Evolutionary conservation across 2,329 filamentous ascomycete species (phyloP), one percentile per base, ranked within the genome.

Genomic region (Pseudogymnoascus sp.): DNA sequence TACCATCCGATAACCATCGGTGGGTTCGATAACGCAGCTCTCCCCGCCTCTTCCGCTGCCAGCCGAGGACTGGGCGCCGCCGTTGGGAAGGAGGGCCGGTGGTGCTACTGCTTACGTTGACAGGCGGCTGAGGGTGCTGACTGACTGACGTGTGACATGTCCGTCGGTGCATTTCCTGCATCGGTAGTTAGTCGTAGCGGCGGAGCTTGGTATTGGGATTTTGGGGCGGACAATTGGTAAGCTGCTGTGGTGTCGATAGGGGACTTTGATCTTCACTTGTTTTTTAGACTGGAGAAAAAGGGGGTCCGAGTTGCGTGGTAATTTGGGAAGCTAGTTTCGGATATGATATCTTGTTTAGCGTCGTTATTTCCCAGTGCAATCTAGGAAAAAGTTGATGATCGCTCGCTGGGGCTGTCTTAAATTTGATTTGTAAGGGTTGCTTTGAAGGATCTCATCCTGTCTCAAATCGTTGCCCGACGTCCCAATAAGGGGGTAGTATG

Each of bases 281-380:
- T 53, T 16, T 31, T 31, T 31, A 53, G 43, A 53, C 31, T 53
- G 25, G 46, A 53, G 25, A 53, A 46, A 53, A 53, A 31, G 25
- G 23, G 40, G 46, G 46, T 53, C 46, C 46, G 43, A 28, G 46
- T 53, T 53, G 23, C 23, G 14, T 4, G 23, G 3, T 31, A 31
- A 31, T 49, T 28, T 49, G n/a, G 46, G 8, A 8, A 31, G n/a
- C 46, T 31, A 53, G 46, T 53, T 53, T 53, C 46, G 46, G 46
- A 53, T 53, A 53, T 53, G 14, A 53, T 53, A 53, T 53, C 21
- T 53, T 31, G n/a, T 53, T 53, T 53, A 53, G 46, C 25, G 46
- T 12, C 2, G 25, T 18, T 49, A 53, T 53, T 53, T 18, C 23
- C 21, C 23, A 23, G 18, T n/a, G 14, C 11, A 49, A 49, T 49